Percentiles rank a stretch among this genome's conserved stretches.
phyloP scores from a whole-genome alignment of 2,329 filamentous ascomycete genomes.

The Remersonia thermophila region DNA sequence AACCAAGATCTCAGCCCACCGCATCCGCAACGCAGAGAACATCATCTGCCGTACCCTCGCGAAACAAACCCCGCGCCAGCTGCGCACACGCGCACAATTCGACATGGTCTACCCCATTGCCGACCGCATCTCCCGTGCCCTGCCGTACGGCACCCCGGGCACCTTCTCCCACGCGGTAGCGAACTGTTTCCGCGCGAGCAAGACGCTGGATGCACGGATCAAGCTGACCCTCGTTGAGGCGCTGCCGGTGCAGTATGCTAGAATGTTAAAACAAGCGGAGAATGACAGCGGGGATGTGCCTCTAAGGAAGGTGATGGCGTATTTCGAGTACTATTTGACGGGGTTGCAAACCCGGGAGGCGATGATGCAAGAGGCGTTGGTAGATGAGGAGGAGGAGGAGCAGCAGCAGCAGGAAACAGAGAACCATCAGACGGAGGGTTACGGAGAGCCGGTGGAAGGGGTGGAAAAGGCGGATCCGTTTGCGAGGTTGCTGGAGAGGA shows the following conservation, averaged over 20 bases:
- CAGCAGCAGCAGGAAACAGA: background rate
- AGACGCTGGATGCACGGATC: conserved; percentile 7
- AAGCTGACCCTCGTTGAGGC: conserved; percentile 14
- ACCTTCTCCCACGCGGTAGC: conserved; percentile 2
- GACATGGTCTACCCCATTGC: background rate
- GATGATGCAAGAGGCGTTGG: too few relatives aligned
- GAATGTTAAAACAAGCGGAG: background rate
- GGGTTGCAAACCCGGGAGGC: too few relatives aligned
- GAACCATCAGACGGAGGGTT: too few relatives aligned
- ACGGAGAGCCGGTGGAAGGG: too few relatives aligned
- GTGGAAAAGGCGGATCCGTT: conserved; percentile 3
- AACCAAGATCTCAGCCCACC: background rate
- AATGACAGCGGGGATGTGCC: conserved; percentile 2
- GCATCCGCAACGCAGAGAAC: conserved; percentile 1
- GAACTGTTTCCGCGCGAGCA: conserved; percentile 3
- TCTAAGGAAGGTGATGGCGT: background rate
- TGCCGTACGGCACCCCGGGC: background rate
- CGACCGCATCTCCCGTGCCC: background rate
- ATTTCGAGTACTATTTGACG: conserved; percentile 2
- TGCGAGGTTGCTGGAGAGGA: background rate
- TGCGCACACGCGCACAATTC: conserved; percentile 1
- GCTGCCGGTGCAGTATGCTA: background rate
- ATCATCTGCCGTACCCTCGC: conserved; percentile 2
- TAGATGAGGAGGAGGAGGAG: background rate
- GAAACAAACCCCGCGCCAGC: background rate